Evolutionary conservation across 768 basidiomycete genomes (phyloP), one percentile per base, ranked within the genome.

Genomic region (Candolleomyces eurysporus): DNA sequence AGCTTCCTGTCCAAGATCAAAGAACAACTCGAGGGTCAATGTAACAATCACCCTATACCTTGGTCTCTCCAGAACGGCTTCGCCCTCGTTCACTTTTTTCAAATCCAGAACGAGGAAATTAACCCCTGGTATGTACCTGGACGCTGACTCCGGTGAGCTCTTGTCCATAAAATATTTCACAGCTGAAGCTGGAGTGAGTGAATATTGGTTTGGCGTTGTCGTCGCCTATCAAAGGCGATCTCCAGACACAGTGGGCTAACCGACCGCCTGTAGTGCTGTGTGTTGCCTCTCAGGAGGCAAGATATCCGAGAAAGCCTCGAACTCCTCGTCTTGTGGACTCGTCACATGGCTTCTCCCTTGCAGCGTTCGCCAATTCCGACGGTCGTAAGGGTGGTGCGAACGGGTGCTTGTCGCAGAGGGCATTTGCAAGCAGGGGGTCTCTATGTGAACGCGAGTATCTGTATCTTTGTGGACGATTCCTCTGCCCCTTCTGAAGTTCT

Each of bases 101-200:
- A 75, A 57, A 68, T 76, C 39, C 69, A 68, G 61, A 73, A 75
- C 67, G 58, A 64, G 31, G 64, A 62, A 13, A 57, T 62, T 3
- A 67, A 80, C 59, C 74, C 76, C 26, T 86, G 83, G 83, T 79
- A 77, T 65, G 82, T 82, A 81, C 63, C 77, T 86, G 58, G 83
- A 83, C 61, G 83, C 81, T 16, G 78, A 81, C 59, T 72, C 78
- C 21, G 80, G 81, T 10, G 76, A 81, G 43, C 65, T 86, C 51
- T 70, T 84, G 13, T 74, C 77, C 30, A 75, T 83, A 19, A 80
- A 78, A 51, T 83, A 86, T 67, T 85, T 83, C 67, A 82, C 78
- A 17, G 70, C 76, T 48, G 71, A 78, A 64, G 76, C 76, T 30
- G 68, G 78, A 8, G 76, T 79, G 49, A 64, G 72, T 70, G 1